Conservation (phyloP, 192 early-diverging fungal species). For the Kickxella alabastrina region DNA sequence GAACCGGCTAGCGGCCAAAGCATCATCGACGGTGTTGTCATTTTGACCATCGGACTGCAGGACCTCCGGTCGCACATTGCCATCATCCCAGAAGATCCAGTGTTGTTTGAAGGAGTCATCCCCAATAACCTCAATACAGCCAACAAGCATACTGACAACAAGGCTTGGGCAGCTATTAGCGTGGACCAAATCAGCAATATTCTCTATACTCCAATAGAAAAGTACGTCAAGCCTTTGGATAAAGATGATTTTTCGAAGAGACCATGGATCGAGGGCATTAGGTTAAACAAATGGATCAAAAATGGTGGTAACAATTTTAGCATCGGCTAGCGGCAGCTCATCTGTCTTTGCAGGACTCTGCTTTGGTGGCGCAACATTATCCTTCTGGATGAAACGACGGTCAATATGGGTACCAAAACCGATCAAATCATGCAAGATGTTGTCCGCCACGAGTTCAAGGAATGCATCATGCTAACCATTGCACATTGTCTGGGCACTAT, state of each 20-base stretch:
- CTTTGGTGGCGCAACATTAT: constrained; percentile 58
- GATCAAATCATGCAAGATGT: constrained; percentile 56
- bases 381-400: constrained; percentile 62
- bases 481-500: constrained; percentile 61
- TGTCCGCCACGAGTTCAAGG: constrained; percentile 52
- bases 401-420: constrained; percentile 11
- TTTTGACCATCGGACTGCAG: constrained; percentile 58
- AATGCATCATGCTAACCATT: constrained; percentile 58
- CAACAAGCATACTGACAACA: too few species aligned
- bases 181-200: constrained; percentile 2
- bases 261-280: constrained; percentile 58
- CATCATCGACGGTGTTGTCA: constrained; percentile 66
- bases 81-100: constrained; percentile 72
- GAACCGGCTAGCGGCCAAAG: constrained; percentile 61
- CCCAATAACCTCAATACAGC: constrained; percentile 78
- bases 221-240: not conserved
- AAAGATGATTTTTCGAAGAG: constrained; percentile 44
- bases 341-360: too few species aligned
- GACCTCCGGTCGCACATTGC: too few species aligned
- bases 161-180: too few species aligned
- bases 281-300: constrained; percentile 30
- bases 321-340: constrained; percentile 59
- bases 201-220: not conserved
- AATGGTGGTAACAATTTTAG: constrained; percentile 1
- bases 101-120: constrained; percentile 31